These are phyloP conservation scores for Chlamydomonas applanata DNA, from an alignment of 139 green algal species.

Conservation along the genomic window DNA sequence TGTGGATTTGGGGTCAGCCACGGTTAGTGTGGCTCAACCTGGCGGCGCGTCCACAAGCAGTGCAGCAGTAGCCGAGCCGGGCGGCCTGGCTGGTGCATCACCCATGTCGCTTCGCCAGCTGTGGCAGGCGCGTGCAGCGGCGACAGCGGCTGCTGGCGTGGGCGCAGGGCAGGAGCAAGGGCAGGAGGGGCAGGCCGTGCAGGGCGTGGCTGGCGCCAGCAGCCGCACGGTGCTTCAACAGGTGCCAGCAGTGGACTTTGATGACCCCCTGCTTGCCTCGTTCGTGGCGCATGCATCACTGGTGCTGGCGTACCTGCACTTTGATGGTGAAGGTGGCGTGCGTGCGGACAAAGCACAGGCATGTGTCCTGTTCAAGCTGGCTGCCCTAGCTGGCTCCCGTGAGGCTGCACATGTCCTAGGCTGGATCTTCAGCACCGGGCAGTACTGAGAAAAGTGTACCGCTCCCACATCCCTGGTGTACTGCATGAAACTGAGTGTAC, in stretches of 20 bases:
- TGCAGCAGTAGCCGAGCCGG: too few species aligned
- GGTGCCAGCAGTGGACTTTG: neutral
- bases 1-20: neutral
- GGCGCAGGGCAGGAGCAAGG: neutral
- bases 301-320: neutral
- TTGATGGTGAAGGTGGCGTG: conserved; percentile 4
- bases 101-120: too few species aligned
- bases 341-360: neutral
- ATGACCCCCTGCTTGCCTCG: neutral
- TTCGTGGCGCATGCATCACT: neutral
- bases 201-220: neutral
- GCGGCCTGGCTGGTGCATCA: too few species aligned
- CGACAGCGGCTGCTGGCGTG: too few species aligned
- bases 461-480: too few species aligned
- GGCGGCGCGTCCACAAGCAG: neutral
- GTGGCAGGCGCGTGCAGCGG: too few species aligned
- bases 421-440: neutral
- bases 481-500: too few species aligned
- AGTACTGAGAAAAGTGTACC: neutral
- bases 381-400: neutral
- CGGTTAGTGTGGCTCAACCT: neutral
- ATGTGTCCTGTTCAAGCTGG: conserved; percentile 6
- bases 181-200: neutral
- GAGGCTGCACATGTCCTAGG: conserved; percentile 2
- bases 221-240: neutral